These are phyloP conservation scores for Chlorociboria aeruginascens DNA, from an alignment of 495 filamentous ascomycete genomes.

Conservation along the genomic window DNA sequence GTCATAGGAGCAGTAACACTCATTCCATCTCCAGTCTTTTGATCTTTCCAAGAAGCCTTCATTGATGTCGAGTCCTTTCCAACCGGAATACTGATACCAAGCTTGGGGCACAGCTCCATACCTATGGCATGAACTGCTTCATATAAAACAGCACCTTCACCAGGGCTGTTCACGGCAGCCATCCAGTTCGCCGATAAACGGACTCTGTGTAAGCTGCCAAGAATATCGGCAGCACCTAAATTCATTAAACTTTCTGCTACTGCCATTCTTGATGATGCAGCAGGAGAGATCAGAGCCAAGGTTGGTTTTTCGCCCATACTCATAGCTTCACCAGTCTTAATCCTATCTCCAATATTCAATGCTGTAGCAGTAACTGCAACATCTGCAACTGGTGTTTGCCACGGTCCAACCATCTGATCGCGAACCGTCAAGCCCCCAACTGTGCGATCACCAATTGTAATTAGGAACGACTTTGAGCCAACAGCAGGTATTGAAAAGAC, in stretches of 20 bases:
- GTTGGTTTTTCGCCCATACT: constrained; percentile 92
- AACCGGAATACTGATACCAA: constrained; percentile 87
- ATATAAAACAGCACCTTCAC: constrained; percentile 88
- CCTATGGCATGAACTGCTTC: constrained; percentile 91
- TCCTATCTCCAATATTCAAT: constrained; percentile 43
- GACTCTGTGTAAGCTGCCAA: constrained; percentile 62
- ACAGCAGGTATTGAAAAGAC: constrained; percentile 80
- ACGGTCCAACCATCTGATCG: constrained; percentile 94
- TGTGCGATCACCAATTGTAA: constrained; percentile 88
- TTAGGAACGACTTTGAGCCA: constrained; percentile 91
- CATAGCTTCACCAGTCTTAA: constrained; percentile 86
- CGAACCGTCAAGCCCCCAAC: constrained; percentile 81
- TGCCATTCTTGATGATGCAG: constrained; percentile 92
- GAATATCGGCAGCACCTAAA: constrained; percentile 72
- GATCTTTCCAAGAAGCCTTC: constrained; percentile 92
- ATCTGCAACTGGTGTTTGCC: constrained; percentile 92
- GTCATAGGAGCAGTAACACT: constrained; percentile 89
- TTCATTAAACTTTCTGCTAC: constrained; percentile 93
- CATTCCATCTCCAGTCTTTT: constrained; percentile 51
- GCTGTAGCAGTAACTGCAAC: constrained; percentile 84
- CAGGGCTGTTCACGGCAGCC: constrained; percentile 85
- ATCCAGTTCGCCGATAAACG: constrained; percentile 97
- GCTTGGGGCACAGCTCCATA: constrained; percentile 66
- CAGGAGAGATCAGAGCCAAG: constrained; percentile 79
- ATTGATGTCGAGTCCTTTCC: constrained; percentile 98